Conservation (phyloP, 305 asterid species). For the Lippia alba region DNA sequence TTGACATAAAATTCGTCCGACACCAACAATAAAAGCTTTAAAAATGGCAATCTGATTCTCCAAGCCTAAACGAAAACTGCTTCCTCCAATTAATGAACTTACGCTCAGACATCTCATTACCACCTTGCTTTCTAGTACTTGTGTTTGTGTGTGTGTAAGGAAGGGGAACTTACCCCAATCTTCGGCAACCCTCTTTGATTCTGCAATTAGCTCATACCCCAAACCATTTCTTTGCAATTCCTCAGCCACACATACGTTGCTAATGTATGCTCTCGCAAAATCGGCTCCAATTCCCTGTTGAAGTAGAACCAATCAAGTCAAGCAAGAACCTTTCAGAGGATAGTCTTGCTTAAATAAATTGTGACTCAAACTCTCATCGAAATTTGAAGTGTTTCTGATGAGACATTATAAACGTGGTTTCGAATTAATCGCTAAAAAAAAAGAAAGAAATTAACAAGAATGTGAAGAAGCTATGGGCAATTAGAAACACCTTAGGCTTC, state of each 20-base stretch:
- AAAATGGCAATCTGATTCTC: too few species aligned
- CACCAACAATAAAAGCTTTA: not conserved
- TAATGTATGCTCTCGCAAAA: constrained; percentile 88
- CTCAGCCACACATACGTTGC: constrained; percentile 86
- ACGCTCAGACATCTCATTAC: too few species aligned
- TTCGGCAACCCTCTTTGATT: constrained; percentile 70
- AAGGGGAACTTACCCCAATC: constrained; percentile 66
- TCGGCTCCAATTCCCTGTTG: constrained; percentile 84
- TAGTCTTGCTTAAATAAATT: too few species aligned
- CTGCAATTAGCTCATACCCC: constrained; percentile 71
- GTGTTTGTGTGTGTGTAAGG: not conserved
- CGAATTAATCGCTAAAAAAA: not conserved
- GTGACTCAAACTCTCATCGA: too few species aligned
- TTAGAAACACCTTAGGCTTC: constrained; percentile 72
- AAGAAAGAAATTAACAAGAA: too few species aligned
- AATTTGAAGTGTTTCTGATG: too few species aligned
- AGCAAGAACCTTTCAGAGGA: not conserved
- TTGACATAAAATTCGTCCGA: not conserved
- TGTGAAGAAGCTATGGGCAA: constrained; percentile 2
- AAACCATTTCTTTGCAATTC: constrained; percentile 86
- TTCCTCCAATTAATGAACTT: too few species aligned
- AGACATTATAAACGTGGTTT: too few species aligned
- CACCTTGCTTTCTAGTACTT: too few species aligned
- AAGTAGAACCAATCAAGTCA: constrained; percentile 37
- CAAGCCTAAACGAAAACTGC: too few species aligned